phyloP scores from a whole-genome alignment of 345 rosid species.

The Garcia nutans region DNA sequence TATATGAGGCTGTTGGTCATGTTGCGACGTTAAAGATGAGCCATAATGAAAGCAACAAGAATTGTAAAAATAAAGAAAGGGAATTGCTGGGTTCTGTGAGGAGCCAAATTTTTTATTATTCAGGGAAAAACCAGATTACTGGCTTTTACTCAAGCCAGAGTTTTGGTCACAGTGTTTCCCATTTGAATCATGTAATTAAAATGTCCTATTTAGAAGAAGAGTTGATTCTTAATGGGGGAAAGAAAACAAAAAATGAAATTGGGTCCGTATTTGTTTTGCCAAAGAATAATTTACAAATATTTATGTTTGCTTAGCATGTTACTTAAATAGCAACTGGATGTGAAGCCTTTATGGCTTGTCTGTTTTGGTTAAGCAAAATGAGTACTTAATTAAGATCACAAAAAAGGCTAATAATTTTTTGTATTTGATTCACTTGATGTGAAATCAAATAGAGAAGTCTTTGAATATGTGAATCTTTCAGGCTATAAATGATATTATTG shows the following conservation, averaged over 20 bases:
- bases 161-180: neutral
- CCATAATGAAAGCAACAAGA: neutral
- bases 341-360: neutral
- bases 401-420: neutral
- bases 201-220: too few relatives aligned
- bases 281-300: neutral
- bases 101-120: constrained; percentile 8
- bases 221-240: too few relatives aligned
- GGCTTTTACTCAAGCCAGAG: constrained; percentile 23
- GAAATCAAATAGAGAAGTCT: neutral
- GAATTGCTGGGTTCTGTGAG: constrained; percentile 4
- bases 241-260: neutral
- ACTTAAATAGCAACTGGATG: neutral
- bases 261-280: neutral
- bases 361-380: too few relatives aligned
- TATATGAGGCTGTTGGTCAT: constrained; percentile 24
- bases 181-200: constrained; percentile 25
- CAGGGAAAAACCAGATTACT: constrained; percentile 10
- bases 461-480: neutral
- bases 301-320: neutral
- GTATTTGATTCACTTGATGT: neutral
- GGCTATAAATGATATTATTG: neutral
- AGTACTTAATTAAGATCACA: neutral
- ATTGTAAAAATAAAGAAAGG: neutral
- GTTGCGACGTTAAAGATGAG: constrained; percentile 24